Conservation (phyloP, 2,329 filamentous ascomycete species). For the Graphilbum fragrans region DNA sequence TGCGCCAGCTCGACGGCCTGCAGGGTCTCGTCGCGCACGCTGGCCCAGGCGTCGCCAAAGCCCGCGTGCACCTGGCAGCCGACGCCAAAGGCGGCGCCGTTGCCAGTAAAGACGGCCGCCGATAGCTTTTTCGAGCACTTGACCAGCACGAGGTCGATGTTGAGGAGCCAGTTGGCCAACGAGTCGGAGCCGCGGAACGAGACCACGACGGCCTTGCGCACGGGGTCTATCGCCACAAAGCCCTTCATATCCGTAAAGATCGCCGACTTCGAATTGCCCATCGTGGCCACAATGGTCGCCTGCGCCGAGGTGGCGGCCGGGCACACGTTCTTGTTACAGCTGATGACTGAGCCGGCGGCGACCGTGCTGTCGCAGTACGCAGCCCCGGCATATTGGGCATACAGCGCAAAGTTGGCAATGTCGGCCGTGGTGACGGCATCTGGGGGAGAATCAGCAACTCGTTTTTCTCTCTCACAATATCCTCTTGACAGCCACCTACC, state of each 20-base stretch:
- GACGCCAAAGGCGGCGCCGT: constrained; percentile 16
- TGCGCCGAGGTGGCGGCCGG: constrained; percentile 27
- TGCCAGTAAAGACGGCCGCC: not conserved
- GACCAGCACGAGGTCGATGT: constrained; percentile 30
- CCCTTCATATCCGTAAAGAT: constrained; percentile 25
- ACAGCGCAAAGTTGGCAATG: constrained; percentile 31
- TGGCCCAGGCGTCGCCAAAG: constrained; percentile 47
- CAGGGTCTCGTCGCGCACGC: constrained; percentile 31
- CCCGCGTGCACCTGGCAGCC: constrained; percentile 43
- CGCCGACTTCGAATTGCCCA: constrained; percentile 12
- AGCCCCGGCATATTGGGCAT: constrained; percentile 37
- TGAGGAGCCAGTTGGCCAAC: constrained; percentile 49
- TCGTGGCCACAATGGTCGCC: constrained; percentile 29
- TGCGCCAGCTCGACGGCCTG: constrained; percentile 29
- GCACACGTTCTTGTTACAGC: constrained; percentile 31
- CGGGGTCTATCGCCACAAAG: constrained; percentile 37
- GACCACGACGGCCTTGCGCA: constrained; percentile 41
- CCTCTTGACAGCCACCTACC: not conserved
- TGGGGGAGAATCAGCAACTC: too few species aligned
- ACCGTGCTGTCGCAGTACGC: constrained; percentile 40
- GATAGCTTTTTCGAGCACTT: constrained; percentile 16
- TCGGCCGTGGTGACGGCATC: constrained; percentile 17
- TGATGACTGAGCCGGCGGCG: constrained; percentile 23
- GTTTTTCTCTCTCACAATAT: too few species aligned
- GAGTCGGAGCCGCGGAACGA: constrained; percentile 47